A percentile compares a stretch with the other conserved stretches of the same genome.
Conservation (phyloP, 2,329 filamentous ascomycete species). For the Dactylellina leptospora region DNA sequence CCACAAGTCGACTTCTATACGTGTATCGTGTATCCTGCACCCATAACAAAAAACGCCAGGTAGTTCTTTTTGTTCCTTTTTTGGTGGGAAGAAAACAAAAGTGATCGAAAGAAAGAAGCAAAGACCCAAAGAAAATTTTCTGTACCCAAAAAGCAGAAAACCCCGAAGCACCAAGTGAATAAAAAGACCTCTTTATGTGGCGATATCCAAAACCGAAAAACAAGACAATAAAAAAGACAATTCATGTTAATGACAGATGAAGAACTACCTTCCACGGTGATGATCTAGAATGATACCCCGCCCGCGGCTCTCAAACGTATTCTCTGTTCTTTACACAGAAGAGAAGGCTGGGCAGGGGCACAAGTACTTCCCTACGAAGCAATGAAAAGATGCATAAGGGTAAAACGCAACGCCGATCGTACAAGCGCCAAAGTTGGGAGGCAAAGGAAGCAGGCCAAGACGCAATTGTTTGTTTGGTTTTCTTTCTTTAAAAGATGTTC, state of each 20-base stretch:
- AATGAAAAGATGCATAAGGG: too few relatives aligned
- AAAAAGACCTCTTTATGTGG: not conserved
- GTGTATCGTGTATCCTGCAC: slow-evolving; percentile 11
- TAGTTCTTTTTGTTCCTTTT: slow-evolving; percentile 1
- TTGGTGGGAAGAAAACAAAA: not conserved
- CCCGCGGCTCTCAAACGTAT: slow-evolving; percentile 33
- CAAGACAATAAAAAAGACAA: slow-evolving; percentile 4
- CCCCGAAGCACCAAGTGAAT: slow-evolving; percentile 6
- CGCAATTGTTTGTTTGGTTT: not conserved
- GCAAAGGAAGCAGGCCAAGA: too few relatives aligned
- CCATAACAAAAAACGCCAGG: slow-evolving; percentile 20
- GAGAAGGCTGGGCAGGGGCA: slow-evolving; percentile 12
- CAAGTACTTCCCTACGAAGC: too few relatives aligned
- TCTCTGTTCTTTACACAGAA: slow-evolving; percentile 39
- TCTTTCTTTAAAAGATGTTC: slow-evolving; percentile 14
- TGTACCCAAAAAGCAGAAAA: slow-evolving; percentile 1
- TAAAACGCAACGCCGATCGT: too few relatives aligned
- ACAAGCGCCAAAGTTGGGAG: too few relatives aligned
- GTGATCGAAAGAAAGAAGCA: not conserved
- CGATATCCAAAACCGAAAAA: not conserved
- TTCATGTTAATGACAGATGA: slow-evolving; percentile 37
- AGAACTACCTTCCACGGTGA: slow-evolving; percentile 11
- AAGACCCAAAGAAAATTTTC: not conserved
- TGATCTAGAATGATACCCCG: slow-evolving; percentile 22
- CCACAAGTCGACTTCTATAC: slow-evolving; percentile 8